phyloP scores from a whole-genome alignment of 106 monocot species.

The Acorus gramineus region DNA sequence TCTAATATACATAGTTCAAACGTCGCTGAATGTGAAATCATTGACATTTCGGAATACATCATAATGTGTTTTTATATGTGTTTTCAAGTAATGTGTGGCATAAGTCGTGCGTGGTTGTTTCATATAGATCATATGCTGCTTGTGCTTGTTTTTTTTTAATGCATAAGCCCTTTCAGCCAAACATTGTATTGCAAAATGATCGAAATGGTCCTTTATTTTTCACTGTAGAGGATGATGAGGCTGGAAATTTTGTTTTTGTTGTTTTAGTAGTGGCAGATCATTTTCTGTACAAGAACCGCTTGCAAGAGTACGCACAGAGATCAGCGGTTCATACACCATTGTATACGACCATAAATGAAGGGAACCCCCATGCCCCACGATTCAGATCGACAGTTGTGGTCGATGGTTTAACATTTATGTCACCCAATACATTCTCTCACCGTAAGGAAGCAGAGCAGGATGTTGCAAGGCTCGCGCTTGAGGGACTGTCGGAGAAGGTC shows the following conservation, averaged over 20 bases:
- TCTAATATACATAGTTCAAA: too few species aligned
- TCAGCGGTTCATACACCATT: conserved; percentile 18
- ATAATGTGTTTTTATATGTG: too few species aligned
- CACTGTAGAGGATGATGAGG: too few species aligned
- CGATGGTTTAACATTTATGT: conserved; percentile 21
- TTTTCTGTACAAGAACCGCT: conserved; percentile 24
- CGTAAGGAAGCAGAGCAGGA: conserved; percentile 55
- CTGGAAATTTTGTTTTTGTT: background rate
- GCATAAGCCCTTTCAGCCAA: too few species aligned
- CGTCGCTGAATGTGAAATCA: too few species aligned
- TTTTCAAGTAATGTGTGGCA: too few species aligned
- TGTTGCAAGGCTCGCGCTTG: conserved; percentile 43
- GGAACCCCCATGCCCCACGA: conserved; percentile 24
- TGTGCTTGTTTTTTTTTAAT: too few species aligned
- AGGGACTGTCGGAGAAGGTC: conserved; percentile 13
- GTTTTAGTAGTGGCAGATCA: conserved; percentile 9
- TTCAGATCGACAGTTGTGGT: conserved; percentile 36
- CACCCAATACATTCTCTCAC: conserved; percentile 21
- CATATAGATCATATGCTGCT: too few species aligned
- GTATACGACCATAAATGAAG: conserved; percentile 39
- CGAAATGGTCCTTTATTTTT: too few species aligned
- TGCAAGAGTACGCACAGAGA: conserved; percentile 39
- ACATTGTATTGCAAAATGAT: too few species aligned
- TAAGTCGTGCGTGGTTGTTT: too few species aligned
- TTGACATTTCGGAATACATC: too few species aligned